A percentile compares a stretch with the other conserved stretches of the same genome.
Conservation (phyloP, 768 basidiomycete genomes). For the Termitomyces sp. region DNA sequence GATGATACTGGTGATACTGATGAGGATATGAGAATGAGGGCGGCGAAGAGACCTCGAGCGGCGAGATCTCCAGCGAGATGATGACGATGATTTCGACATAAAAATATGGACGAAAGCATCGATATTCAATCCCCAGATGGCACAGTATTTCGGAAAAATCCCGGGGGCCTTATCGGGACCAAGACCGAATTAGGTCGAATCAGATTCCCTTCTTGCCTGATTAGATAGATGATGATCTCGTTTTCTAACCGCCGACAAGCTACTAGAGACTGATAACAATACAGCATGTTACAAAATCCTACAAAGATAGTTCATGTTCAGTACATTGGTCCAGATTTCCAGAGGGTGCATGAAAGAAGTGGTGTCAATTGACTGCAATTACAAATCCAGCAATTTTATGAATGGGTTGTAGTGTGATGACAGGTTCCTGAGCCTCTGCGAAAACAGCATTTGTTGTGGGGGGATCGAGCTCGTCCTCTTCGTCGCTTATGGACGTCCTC, state of each 20-base stretch:
- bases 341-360: not conserved
- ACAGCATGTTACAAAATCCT: slow-evolving; percentile 3
- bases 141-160: no score
- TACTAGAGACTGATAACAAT: not conserved
- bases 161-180: no score
- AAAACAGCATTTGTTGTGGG: slow-evolving; percentile 31
- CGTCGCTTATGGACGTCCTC: slow-evolving; percentile 56
- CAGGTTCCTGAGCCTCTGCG: slow-evolving; percentile 36
- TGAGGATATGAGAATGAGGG: no score
- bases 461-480: slow-evolving; percentile 47
- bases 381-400: slow-evolving; percentile 58
- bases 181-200: no score
- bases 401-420: slow-evolving; percentile 53
- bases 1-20: no score
- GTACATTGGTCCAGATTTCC: slow-evolving; percentile 4
- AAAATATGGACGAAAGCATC: slow-evolving; percentile 24
- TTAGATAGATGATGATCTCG: no score
- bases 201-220: no score
- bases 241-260: no score
- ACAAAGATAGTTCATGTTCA: not conserved
- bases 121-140: slow-evolving; percentile 17
- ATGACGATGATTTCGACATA: slow-evolving; percentile 31
- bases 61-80: slow-evolving; percentile 51
- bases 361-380: slow-evolving; percentile 5
- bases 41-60: slow-evolving; percentile 16